Base-by-base conservation (phyloP, 192 early-diverging fungal genomes). In the Entomortierella parvispora region DNA sequence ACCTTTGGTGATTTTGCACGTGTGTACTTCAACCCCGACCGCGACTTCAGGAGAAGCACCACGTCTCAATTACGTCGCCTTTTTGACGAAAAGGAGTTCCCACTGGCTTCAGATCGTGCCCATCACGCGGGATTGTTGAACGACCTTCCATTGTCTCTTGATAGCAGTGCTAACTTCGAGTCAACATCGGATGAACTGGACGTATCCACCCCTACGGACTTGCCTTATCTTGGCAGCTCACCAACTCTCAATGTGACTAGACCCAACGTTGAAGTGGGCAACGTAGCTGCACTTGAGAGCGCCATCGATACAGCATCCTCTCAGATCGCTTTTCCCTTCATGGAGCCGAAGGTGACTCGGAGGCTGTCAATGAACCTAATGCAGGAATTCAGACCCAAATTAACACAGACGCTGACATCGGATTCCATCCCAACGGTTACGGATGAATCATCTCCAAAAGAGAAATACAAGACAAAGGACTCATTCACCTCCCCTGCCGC, bases 1-100 rank as follows among this genome's bases (percentile, higher is more conserved):
- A 93, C 94, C 25, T 97, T 97, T 64, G 84, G 83, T 6, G 86
- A 92, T 51, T 88, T 99, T 40, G 92, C 88, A 2, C 79, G 92
- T 40, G 85, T 85, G 4, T 96, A 92, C 72, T 87, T 97, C 62
- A 91, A 94, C 61, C 85, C 92, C 0, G 96, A 98, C 50, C 82
- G 90, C 25, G 92, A 95, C 50, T 80, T 92, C n/a, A 83, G 86
- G 26, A 63, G 89, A 7, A 81, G 87, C 45, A 91, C 91, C 12
- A 80, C 88, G 2, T 84, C 72, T 0, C 90, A 94, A 45, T 52
- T 93, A 12, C 83, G 80, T 58, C 80, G 88, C 14, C 84, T 94
- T 68, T 91, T 92, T 74, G 81, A 83, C 17, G 84, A 86, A 26
- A 71, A 80, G n/a, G 83, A 86, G 46, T 68, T 76, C 40, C 69